Evolutionary conservation across 768 basidiomycete genomes (phyloP), one percentile per base, ranked within the genome.

Genomic region (Suillus decipiens): DNA sequence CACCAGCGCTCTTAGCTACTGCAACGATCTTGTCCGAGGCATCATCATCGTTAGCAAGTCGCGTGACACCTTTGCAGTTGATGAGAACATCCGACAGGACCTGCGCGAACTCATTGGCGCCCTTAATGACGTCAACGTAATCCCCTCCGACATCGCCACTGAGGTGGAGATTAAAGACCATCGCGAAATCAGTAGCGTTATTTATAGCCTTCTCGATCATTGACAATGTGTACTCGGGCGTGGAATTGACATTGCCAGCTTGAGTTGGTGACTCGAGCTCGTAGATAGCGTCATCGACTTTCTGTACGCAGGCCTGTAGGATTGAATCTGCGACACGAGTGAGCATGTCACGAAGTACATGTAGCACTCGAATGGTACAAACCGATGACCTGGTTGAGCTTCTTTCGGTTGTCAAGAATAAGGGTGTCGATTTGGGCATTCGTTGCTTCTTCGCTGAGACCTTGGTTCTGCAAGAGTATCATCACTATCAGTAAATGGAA

Each of bases 121-220:
- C 88, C 77, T 97, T 97, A 82, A 99, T 99, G 61, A 99, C 97
- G 58, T 97, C 94, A 65, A 99, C 97, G 72, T 98, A 88, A 60
- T 97, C 93, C 10, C 96, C 97, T 37, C 96, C 96, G 50, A 80
- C 80, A 67, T 96, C 94, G 28, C 89, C 89, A 64, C 88, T 84
- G 24, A 99, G 84, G 76, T 93, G 93, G 11, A 97, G 86, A 73
- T 95, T 94, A 80, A 94, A 99, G 62, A 95, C 83, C 19, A 91
- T 92, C 11, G 96, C 97, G 71, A 99, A 99, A 71, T 99, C 96
- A 54, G 89, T 98, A 17, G 96, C 94, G 69, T 92, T 96, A 74
- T 92, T 96, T 73, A 90, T 79, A 1, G 95, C 90, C 78, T 98
- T 98, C 76, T 99, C 97, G 71, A 99, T 94, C 90, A 99, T 96